A percentile compares a stretch with the other conserved stretches of the same genome.
phyloP scores from a whole-genome alignment of 1,139 yeast genomes.

The Yamadazyma friedrichii region DNA sequence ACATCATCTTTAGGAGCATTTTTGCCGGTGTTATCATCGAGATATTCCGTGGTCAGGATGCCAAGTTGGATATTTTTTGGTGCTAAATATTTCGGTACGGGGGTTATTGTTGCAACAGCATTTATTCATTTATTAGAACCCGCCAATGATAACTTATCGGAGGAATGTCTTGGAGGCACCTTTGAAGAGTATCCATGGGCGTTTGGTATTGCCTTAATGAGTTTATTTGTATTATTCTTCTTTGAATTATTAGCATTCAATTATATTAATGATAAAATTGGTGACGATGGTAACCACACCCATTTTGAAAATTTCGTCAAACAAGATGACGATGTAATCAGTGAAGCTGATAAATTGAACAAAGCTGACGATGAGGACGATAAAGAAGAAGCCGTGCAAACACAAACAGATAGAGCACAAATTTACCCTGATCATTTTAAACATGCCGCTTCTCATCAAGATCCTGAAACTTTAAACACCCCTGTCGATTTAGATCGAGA shows the following conservation, averaged over 20 bases:
- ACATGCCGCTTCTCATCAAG: conserved; percentile 54
- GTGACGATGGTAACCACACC: conserved; percentile 14
- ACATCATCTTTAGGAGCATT: conserved; percentile 59
- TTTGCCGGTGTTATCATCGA: conserved; percentile 59
- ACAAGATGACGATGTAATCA: conserved; percentile 9
- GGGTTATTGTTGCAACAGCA: conserved; percentile 88
- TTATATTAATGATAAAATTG: conserved; percentile 41
- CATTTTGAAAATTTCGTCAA: conserved; percentile 31
- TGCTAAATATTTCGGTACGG: conserved; percentile 86
- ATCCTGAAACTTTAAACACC: conserved; percentile 46
- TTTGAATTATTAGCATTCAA: conserved; percentile 56
- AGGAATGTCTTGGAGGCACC: conserved; percentile 36
- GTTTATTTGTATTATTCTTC: conserved; percentile 45
- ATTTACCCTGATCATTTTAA: conserved; percentile 43
- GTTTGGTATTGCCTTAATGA: conserved; percentile 39
- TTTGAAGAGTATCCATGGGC: conserved; percentile 42
- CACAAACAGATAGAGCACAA: conserved; percentile 9
- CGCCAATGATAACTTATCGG: conserved; percentile 50
- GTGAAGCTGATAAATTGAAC: conserved; percentile 26
- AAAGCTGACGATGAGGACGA: conserved; percentile 40
- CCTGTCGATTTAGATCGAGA: conserved; percentile 40
- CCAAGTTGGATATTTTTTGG: conserved; percentile 65
- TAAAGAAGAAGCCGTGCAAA: conserved; percentile 16
- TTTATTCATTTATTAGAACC: conserved; percentile 83
- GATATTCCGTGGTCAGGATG: conserved; percentile 49